Evolutionary conservation across 2,329 filamentous ascomycete genomes (phyloP), one percentile per base, ranked within the genome.

Genomic region (Daldinia eschscholtzii): DNA sequence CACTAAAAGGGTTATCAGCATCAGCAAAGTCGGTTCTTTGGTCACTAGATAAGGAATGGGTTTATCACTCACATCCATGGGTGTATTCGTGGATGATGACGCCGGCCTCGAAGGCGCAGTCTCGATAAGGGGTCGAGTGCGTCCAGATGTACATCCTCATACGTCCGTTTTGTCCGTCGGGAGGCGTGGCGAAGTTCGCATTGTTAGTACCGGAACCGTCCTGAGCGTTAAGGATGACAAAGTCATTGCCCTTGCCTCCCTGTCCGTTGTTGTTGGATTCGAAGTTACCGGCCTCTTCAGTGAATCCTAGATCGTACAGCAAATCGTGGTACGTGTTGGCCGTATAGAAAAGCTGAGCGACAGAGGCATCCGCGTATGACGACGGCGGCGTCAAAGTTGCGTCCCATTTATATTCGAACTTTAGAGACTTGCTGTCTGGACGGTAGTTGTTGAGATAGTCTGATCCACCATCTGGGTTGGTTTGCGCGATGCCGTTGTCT

Each of bases 61-160:
- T 53, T 41, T 2, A 41, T 26, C 9, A 73, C 81, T 78, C 72
- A 82, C 81, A 28, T 65, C 84, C 84, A 77, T 88, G 86, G 0
- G 83, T 86, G 74, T 84, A 88, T 74, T 88, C 86, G 79, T 90
- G 88, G 67, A 90, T 85, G 23, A 90, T 81, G 18, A 90, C 86
- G 64, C 86, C 85, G 5, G 86, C 84, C 55, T 90, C 87, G 70
- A 90, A 89, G n/a, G 82, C 78, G 65, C 83, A 84, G 76, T 89
- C 87, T 6, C 87, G 81, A 61, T 80, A 74, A 0, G 85, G 85
- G 0, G 76, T 83, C 6, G 83, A 81, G 9, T 72, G 70, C 7
- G 80, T 84, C 85, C 86, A 90, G 55, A 89, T 76, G 74, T 84
- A 88, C 87, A 89, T 89, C 23, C 84, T 77, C 87, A 90, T 89